Evolutionary conservation across 2,329 filamentous ascomycete genomes (phyloP), one percentile per base, ranked within the genome.

Genomic region (Aureobasidium sp.): DNA sequence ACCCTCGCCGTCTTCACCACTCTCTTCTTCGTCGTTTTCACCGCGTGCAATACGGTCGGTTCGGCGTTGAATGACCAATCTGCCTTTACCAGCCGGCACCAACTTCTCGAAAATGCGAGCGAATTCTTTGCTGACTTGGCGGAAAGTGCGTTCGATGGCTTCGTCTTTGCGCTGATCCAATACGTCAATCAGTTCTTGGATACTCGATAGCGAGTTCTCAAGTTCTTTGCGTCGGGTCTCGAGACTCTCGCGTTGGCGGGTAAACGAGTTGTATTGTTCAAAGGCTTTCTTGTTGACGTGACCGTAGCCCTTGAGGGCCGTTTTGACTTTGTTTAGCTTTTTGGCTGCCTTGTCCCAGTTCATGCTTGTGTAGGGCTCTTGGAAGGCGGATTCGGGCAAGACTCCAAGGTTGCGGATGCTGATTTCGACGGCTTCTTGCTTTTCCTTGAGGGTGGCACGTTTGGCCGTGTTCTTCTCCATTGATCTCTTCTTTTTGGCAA

Each of bases 281-380:
- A 97, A 95, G 0, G 93, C 93, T 73, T 98, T 97, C 74, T 97
- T 98, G 79, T 98, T 98, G 72, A 98, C 90, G 64, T 96, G 89
- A 53, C 90, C 89, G 73, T 93, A 97, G 68, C 96, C 95, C 73
- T 97, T 97, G 52, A 97, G 77, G 0, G 87, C 84, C 62, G 95
- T 88, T 58, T 95, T 94, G 64, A 91, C 89, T 64, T 90, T 94
- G 71, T 93, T 90, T 21, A 97, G 80, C 54, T 85, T 84, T 63
- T 79, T 79, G 50, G 78, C 77, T 51, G 65, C 70, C 60, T 66
- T 81, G 58, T 90, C 88, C 22, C 85, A 83, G 61, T 89, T 85
- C 68, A 89, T 86, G 61, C 85, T 85, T 64, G 88, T 83, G 67
- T 95, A 98, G 7, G 60, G 61, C 64, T 90, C 93, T 60, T 87